Evolutionary conservation across 164 flowering plant species (phyloP).

Genomic region (Chimonanthus praecox): DNA sequence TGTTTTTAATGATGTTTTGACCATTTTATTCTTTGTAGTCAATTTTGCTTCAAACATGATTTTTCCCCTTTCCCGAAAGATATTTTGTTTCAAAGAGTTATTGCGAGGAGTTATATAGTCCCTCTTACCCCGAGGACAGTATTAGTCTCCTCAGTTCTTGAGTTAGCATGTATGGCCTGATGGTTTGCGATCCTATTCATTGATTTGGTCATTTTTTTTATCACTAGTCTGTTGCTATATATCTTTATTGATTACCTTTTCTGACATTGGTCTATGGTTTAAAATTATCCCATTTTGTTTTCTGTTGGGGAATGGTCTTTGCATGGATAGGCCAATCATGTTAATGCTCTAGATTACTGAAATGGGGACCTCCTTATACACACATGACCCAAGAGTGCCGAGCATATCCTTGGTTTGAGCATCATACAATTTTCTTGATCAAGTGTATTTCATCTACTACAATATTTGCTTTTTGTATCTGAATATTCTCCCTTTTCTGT

Average conservation of each 20-base stretch:
- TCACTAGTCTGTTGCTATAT: no score
- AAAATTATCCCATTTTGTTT: background rate
- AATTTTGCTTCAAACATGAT: background rate
- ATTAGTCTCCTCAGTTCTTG: background rate
- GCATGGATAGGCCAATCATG: background rate
- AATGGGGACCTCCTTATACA: background rate
- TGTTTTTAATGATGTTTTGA: background rate
- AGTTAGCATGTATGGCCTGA: background rate
- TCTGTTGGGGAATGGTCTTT: background rate
- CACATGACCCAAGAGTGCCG: background rate
- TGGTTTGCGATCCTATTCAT: background rate
- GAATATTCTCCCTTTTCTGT: slow-evolving; percentile 7
- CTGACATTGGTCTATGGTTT: background rate
- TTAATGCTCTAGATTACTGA: background rate
- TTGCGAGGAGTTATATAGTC: background rate
- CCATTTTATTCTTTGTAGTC: background rate
- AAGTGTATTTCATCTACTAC: background rate
- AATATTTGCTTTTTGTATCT: background rate
- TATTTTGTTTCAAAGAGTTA: slow-evolving; percentile 1
- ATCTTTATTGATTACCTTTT: background rate
- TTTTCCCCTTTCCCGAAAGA: background rate
- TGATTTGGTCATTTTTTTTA: background rate
- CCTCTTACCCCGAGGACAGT: no score
- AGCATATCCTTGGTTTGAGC: no score
- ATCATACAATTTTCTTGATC: no score